Conservation (phyloP, 208 protist genomes). For the Leishmania tropica region DNA sequence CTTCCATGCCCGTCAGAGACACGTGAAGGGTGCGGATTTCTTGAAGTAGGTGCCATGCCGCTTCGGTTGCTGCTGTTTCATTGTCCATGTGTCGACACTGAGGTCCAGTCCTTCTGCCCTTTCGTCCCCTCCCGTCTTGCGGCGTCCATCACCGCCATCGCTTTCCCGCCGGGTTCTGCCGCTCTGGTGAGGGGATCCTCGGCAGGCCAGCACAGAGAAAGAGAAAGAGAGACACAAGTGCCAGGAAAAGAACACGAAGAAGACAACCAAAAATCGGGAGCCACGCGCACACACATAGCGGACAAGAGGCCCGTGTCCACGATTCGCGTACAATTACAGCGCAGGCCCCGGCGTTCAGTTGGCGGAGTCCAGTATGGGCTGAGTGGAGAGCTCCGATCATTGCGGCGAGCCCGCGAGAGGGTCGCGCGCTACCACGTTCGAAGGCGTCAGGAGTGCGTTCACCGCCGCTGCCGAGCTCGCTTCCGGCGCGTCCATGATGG, state of each 20-base stretch:
- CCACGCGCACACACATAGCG: background rate
- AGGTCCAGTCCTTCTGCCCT: background rate
- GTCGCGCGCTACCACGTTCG: slow-evolving; percentile 31
- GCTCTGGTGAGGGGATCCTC: background rate
- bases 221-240: background rate
- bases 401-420: background rate
- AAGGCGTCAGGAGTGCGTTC: slow-evolving; percentile 17
- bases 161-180: background rate
- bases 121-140: background rate
- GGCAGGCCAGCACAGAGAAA: background rate
- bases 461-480: background rate
- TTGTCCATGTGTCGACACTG: background rate
- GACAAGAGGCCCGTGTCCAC: background rate
- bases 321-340: background rate
- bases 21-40: background rate
- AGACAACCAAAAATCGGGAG: background rate
- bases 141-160: background rate
- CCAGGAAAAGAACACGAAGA: background rate
- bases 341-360: background rate
- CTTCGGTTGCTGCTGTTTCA: background rate
- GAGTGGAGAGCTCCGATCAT: background rate
- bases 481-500: background rate
- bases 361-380: background rate
- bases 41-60: no score
- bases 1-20: background rate